Evolutionary conservation across 805 yeast genomes (phyloP), one percentile per base, ranked within the genome.

Genomic region (Metschnikowia baotianmanensis): DNA sequence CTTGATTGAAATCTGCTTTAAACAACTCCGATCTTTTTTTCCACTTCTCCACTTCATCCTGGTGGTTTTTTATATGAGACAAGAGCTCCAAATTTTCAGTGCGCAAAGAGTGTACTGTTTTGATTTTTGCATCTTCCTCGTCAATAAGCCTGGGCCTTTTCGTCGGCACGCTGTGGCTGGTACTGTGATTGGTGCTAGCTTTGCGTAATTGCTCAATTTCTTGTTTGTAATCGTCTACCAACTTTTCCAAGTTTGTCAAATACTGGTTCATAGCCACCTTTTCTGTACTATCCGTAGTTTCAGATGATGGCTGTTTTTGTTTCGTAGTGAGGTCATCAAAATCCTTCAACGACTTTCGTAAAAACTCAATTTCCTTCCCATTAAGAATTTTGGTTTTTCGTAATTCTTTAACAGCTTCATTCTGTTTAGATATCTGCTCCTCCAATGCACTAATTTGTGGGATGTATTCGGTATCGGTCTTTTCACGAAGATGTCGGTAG

Each of bases 221-320:
- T 12, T 52, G 52, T 50, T 78, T 80, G 50, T 82, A 80, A 3
- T 74, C 78, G 31, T 75, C 80, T 1, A 82, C 71, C 21, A 83
- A 54, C 31, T 60, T 61, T 42, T 73, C 78, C 20, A 78, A 61
- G 39, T 65, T 67, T 2, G 63, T 50, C 38, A 69, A 50, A 47
- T 69, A 67, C 39, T 66, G 64, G 31, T 62, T 61, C 21, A 66
- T 62, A 2, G 68, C 57, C 26, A 56, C 55, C 16, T 37, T 66
- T 48, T 32, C 58, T 34, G 38, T 48, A 20, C 33, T 47, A 6
- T 41, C 40, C 31, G 31, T 44, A 8, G 44, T 22, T n/a, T n/a
- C n/a, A 29, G 55, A 50, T 10, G 56, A 43, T 12, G 36, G 27
- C 11, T 25, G 13, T 11, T 33, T 28, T 19, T 33, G 36, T 23